phyloP scores from a whole-genome alignment of 305 asterid genomes.

The Rubia balearica region DNA sequence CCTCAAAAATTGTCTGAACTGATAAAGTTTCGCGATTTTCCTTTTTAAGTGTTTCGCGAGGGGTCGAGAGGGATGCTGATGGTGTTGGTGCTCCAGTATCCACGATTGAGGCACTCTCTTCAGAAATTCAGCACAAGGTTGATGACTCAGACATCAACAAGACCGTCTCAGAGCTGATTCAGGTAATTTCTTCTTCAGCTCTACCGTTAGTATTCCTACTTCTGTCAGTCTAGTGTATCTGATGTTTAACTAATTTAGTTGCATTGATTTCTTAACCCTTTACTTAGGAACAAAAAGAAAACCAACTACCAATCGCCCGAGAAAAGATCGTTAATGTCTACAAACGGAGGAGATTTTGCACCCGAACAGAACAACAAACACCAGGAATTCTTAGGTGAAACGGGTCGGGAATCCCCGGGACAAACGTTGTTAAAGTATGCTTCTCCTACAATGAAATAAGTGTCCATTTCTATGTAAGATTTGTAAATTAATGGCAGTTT shows the following conservation, averaged over 20 bases:
- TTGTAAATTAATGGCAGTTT: background rate
- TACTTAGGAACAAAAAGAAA: background rate
- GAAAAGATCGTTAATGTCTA: background rate
- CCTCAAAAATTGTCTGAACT: background rate
- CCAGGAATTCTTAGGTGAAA: too few relatives aligned
- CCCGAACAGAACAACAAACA: too few relatives aligned
- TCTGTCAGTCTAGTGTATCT: background rate
- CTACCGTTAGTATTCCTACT: background rate
- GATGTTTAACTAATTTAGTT: background rate
- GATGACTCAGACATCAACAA: too few relatives aligned
- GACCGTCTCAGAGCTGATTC: background rate
- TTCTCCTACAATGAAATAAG: background rate
- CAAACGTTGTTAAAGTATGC: background rate
- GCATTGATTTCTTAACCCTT: background rate
- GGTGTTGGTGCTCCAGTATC: background rate
- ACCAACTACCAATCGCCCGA: background rate
- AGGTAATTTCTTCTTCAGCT: slow-evolving; percentile 6
- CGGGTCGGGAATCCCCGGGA: background rate
- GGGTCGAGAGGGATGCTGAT: background rate
- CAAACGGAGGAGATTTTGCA: background rate
- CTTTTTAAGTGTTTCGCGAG: slow-evolving; percentile 3
- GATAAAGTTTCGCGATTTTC: background rate
- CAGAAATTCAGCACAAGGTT: background rate
- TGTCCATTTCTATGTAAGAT: background rate
- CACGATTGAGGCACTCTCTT: too few relatives aligned